Evolutionary conservation across 768 basidiomycete genomes (phyloP).

Genomic region (Tylopilus felleus): DNA sequence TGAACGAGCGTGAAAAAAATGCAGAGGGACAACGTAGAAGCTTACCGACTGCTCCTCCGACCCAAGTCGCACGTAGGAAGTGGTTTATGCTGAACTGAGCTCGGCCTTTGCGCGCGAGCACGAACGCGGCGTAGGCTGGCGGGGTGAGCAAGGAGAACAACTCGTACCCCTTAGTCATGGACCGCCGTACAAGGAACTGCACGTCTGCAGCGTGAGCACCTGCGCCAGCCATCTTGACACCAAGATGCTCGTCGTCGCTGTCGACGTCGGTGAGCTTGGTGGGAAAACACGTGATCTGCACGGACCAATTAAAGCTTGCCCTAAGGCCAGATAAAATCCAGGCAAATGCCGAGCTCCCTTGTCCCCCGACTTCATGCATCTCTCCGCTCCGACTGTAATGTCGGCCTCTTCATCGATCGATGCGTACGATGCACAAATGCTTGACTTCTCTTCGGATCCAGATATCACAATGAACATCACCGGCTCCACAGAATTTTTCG

Average conservation of each 20-base stretch:
- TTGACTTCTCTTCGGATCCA: conserved; percentile 52
- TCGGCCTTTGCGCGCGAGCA: conserved; percentile 53
- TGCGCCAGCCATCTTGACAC: conserved; percentile 16
- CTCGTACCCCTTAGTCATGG: conserved; percentile 68
- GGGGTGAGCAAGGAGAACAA: conserved; percentile 60
- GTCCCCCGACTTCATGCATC: conserved; percentile 14
- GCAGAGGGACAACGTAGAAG: background rate
- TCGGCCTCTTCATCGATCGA: conserved; percentile 38
- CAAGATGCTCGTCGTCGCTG: conserved; percentile 4
- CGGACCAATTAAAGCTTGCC: conserved; percentile 28
- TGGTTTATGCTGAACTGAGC: conserved; percentile 56
- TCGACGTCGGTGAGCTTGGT: background rate
- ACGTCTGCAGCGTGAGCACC: conserved; percentile 48
- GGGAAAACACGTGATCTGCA: conserved; percentile 28
- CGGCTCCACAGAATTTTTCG: conserved; percentile 44
- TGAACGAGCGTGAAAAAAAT: conserved; percentile 6
- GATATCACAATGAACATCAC: conserved; percentile 58
- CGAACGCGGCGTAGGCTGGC: conserved; percentile 53
- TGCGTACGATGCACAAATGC: conserved; percentile 61
- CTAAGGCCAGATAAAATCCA: conserved; percentile 15
- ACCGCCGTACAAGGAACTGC: conserved; percentile 63
- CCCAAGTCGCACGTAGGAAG: conserved; percentile 69
- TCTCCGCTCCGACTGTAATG: conserved; percentile 19
- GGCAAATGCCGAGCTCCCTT: conserved; percentile 17
- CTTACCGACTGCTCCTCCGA: conserved; percentile 56